A percentile compares a stretch with the other conserved stretches of the same genome.
Evolutionary conservation across 805 yeast genomes (phyloP).

Genomic region (Pichia thaimueangensis): DNA sequence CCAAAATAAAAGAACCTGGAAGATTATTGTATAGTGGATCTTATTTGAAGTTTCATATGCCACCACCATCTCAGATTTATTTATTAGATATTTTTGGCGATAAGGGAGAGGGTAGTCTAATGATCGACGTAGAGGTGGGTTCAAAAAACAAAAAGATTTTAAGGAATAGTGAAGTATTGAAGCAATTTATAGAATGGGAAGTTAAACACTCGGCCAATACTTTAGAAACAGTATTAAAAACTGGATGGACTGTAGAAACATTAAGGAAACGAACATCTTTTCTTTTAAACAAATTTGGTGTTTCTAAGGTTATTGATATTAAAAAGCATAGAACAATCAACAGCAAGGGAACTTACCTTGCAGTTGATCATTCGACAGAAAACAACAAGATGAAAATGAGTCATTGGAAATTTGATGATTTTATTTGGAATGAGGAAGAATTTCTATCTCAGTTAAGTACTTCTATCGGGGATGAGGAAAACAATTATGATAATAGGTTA

Average conservation of each 20-base stretch:
- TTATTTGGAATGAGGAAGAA: slow-evolving; percentile 13
- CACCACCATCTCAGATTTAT: slow-evolving; percentile 27
- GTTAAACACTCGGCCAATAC: slow-evolving; percentile 8
- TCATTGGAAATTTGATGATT: slow-evolving; percentile 11
- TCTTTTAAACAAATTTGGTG: slow-evolving; percentile 6
- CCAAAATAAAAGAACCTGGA: slow-evolving; percentile 25
- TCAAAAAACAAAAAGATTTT: slow-evolving; percentile 13
- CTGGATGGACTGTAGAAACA: slow-evolving; percentile 18
- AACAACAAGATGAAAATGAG: slow-evolving; percentile 4
- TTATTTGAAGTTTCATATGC: slow-evolving; percentile 28
- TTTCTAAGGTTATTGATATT: slow-evolving; percentile 11
- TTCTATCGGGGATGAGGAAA: neutral
- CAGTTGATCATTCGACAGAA: slow-evolving; percentile 1
- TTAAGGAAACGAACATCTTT: slow-evolving; percentile 3
- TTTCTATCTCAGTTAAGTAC: slow-evolving; percentile 6
- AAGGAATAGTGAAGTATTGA: slow-evolving; percentile 10
- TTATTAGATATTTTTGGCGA: slow-evolving; percentile 13
- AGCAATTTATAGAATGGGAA: slow-evolving; percentile 17
- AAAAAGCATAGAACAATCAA: neutral
- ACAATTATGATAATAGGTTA: slow-evolving; percentile 11
- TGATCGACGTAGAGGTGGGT: slow-evolving; percentile 17
- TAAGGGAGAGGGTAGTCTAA: slow-evolving; percentile 9
- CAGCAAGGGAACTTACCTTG: slow-evolving; percentile 2
- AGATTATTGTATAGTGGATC: slow-evolving; percentile 30
- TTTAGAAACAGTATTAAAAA: slow-evolving; percentile 12